These are phyloP conservation scores for Pseudocercospora fuligena DNA, from an alignment of 2,329 filamentous ascomycete genomes.

Conservation along the genomic window DNA sequence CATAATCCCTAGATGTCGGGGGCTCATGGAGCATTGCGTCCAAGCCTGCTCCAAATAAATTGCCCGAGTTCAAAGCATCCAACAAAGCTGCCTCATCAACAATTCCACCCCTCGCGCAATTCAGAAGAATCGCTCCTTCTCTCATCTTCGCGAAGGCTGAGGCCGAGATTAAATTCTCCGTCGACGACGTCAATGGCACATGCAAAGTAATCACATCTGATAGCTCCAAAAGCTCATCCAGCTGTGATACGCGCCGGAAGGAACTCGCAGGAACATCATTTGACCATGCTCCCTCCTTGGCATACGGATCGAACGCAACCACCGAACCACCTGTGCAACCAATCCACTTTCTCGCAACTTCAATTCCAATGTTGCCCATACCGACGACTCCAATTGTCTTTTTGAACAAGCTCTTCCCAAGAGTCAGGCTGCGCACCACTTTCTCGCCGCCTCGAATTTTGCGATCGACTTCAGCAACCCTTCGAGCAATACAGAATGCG, in stretches of 20 bases:
- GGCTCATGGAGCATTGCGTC: slow-evolving; percentile 41
- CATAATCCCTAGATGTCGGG: slow-evolving; percentile 36
- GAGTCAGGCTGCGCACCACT: slow-evolving; percentile 35
- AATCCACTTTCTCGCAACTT: slow-evolving; percentile 39
- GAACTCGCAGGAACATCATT: slow-evolving; percentile 12
- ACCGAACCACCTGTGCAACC: slow-evolving; percentile 39
- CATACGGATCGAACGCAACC: slow-evolving; percentile 45
- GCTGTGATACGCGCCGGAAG: slow-evolving; percentile 34
- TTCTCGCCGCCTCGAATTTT: slow-evolving; percentile 32
- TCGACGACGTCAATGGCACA: slow-evolving; percentile 40
- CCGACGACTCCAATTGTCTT: slow-evolving; percentile 37
- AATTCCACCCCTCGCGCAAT: slow-evolving; percentile 42
- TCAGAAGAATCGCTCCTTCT: slow-evolving; percentile 39
- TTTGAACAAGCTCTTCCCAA: slow-evolving; percentile 38
- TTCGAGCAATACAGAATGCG: slow-evolving; percentile 39
- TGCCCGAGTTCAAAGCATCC: slow-evolving; percentile 32
- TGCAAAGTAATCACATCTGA: slow-evolving; percentile 45
- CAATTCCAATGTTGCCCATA: background rate
- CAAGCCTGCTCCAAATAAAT: slow-evolving; percentile 41
- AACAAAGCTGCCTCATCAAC: slow-evolving; percentile 41
- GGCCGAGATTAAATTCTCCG: slow-evolving; percentile 39
- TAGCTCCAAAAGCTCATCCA: slow-evolving; percentile 40
- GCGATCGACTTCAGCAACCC: slow-evolving; percentile 39
- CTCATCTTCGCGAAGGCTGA: slow-evolving; percentile 39
- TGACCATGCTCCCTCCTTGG: slow-evolving; percentile 33